phyloP scores from a whole-genome alignment of 441 rosid species.

The Corymbia citriodora region DNA sequence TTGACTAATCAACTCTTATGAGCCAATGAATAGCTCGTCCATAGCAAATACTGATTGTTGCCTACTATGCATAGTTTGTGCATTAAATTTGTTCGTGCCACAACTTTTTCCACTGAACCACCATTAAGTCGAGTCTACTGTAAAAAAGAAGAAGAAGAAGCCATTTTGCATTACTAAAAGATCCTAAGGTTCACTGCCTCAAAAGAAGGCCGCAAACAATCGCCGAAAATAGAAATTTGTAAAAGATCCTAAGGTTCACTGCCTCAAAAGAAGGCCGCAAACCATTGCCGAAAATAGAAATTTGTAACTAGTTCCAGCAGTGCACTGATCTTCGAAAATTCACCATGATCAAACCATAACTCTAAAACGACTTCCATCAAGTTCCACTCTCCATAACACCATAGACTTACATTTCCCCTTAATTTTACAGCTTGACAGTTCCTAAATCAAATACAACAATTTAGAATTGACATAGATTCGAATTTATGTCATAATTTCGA shows the following conservation, averaged over 20 bases:
- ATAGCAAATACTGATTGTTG: rapidly evolving
- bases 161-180: neutral
- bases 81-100: too few relatives aligned
- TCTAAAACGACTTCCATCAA: neutral
- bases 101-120: neutral
- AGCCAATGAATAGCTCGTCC: neutral
- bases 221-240: rapidly evolving
- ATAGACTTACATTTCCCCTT: neutral
- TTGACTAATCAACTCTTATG: neutral
- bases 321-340: neutral
- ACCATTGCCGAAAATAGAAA: rapidly evolving
- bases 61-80: rapidly evolving
- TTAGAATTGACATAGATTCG: neutral
- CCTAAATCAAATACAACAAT: neutral
- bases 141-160: too few relatives aligned
- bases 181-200: neutral
- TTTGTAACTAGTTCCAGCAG: neutral
- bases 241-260: neutral
- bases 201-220: neutral
- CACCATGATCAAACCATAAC: neutral
- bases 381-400: neutral
- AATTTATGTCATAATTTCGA: neutral
- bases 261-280: neutral
- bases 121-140: neutral
- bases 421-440: neutral